Conservation (phyloP, 1,139 yeast species). For the Yarrowia galli region DNA sequence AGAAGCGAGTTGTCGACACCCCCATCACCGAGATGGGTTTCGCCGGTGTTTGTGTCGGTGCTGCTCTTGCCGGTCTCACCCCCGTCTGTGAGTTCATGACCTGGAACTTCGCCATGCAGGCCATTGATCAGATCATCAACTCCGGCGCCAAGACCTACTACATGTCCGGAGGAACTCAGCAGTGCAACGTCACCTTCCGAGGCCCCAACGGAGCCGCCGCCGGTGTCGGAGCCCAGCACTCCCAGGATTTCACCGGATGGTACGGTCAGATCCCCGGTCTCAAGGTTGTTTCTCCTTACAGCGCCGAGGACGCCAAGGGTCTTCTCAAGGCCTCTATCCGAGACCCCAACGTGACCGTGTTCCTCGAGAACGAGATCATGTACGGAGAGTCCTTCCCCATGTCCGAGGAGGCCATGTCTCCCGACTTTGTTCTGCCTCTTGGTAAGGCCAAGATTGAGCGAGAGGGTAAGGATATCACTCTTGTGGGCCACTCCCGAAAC, state of each 20-base stretch:
- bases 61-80: conserved; percentile 94
- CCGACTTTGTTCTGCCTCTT: conserved; percentile 90
- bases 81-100: conserved; percentile 99
- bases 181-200: conserved; percentile 95
- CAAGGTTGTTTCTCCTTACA: conserved; percentile 93
- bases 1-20: conserved; percentile 94
- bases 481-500: conserved; percentile 91
- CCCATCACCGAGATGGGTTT: conserved; percentile 99
- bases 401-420: conserved; percentile 84
- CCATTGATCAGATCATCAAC: conserved; percentile 96
- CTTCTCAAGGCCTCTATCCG: conserved; percentile 94
- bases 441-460: conserved; percentile 96
- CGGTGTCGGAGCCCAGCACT: conserved; percentile 99
- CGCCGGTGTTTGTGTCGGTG: conserved; percentile 97
- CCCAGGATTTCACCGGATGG: conserved; percentile 98
- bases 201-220: conserved; percentile 99
- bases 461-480: conserved; percentile 88
- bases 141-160: conserved; percentile 98
- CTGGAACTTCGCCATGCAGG: conserved; percentile 98
- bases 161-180: conserved; percentile 99
- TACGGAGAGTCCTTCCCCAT: conserved; percentile 93
- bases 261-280: conserved; percentile 98
- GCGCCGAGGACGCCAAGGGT: conserved; percentile 97
- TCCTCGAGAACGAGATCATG: conserved; percentile 93
- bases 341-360: conserved; percentile 97